These are phyloP conservation scores for Podila clonocystis DNA, from an alignment of 192 early-diverging fungal genomes.

Conservation along the genomic window DNA sequence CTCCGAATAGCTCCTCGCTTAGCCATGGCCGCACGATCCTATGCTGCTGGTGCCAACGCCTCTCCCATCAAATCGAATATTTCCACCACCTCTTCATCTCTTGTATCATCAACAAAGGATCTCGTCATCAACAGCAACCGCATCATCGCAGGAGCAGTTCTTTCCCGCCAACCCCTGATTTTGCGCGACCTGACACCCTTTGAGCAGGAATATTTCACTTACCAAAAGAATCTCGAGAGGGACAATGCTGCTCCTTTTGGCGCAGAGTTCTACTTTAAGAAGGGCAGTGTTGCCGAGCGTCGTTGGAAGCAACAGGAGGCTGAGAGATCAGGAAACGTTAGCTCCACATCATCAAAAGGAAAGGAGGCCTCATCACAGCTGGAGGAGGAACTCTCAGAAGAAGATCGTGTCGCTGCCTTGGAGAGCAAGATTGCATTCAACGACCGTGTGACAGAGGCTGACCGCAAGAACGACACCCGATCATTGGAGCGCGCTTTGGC, in stretches of 20 bases:
- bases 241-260: conserved; percentile 65
- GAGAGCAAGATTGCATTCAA: conserved; percentile 67
- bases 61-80: conserved; percentile 48
- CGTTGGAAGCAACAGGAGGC: conserved; percentile 64
- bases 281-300: conserved; percentile 75
- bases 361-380: conserved; percentile 14
- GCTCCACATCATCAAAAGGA: conserved; percentile 23
- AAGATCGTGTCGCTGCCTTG: conserved; percentile 51
- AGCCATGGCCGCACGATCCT: conserved; percentile 28
- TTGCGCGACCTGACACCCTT: conserved; percentile 69
- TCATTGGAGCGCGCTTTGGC: conserved; percentile 83
- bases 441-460: conserved; percentile 68
- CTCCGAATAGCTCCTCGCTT: conserved; percentile 19
- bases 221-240: conserved; percentile 70
- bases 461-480: conserved; percentile 69
- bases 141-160: conserved; percentile 68
- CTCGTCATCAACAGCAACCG: conserved; percentile 54
- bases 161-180: conserved; percentile 75
- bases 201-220: conserved; percentile 74
- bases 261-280: conserved; percentile 81
- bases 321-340: conserved; percentile 17
- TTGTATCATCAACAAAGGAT: conserved; percentile 42
- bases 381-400: conserved; percentile 36
- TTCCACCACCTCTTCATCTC: conserved; percentile 29
- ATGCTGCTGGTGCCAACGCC: conserved; percentile 13